Percentiles rank a stretch among this genome's conserved stretches.
Conservation (phyloP, 495 filamentous ascomycete genomes). For the Lepraria neglecta region DNA sequence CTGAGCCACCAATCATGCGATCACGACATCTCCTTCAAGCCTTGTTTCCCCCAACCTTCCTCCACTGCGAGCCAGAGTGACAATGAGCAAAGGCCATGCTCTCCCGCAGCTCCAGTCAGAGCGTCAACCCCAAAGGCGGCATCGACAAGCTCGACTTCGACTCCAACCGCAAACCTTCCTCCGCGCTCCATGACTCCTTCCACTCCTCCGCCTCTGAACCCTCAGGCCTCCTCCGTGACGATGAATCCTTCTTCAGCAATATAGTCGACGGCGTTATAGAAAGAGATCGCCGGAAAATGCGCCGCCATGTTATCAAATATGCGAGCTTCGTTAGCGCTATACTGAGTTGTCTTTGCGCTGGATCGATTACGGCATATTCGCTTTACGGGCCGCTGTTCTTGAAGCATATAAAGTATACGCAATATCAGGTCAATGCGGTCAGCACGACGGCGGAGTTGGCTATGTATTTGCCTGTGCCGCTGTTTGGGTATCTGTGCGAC, state of each 20-base stretch:
- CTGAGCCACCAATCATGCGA: not conserved
- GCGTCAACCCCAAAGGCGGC: conserved; percentile 61
- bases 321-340: conserved; percentile 56
- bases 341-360: conserved; percentile 65
- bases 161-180: conserved; percentile 38
- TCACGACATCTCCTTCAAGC: not conserved
- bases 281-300: conserved; percentile 49
- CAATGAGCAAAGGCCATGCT: conserved; percentile 23
- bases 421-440: conserved; percentile 84
- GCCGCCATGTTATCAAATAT: conserved; percentile 46
- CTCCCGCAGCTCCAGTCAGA: conserved; percentile 41
- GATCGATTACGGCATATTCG: conserved; percentile 80
- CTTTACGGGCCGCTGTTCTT: conserved; percentile 88
- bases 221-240: conserved; percentile 34
- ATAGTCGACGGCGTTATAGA: conserved; percentile 57
- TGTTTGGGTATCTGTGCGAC: conserved; percentile 90
- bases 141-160: conserved; percentile 61
- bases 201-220: conserved; percentile 27
- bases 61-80: conserved; percentile 12
- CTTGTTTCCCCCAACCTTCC: too few species aligned
- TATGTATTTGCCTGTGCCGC: conserved; percentile 80
- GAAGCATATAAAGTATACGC: conserved; percentile 72
- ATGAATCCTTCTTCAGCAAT: conserved; percentile 54
- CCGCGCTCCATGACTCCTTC: conserved; percentile 31
- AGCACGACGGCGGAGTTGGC: conserved; percentile 76